These are phyloP conservation scores for Aphanocladium album DNA, from an alignment of 2,329 filamentous ascomycete species.

Conservation along the genomic window DNA sequence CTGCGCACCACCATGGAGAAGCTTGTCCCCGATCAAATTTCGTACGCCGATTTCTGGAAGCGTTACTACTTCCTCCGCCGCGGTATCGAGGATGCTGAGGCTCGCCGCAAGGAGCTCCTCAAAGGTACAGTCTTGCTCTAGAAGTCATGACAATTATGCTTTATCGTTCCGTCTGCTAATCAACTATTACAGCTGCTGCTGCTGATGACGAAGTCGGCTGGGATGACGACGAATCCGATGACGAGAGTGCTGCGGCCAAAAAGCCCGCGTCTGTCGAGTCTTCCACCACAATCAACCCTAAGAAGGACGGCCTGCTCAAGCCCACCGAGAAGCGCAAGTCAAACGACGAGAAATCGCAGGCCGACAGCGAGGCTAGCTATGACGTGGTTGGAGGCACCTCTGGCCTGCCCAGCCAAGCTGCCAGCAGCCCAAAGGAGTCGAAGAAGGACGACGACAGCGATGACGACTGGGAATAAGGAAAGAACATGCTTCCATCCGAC, in stretches of 20 bases:
- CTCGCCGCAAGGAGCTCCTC: constrained; percentile 78
- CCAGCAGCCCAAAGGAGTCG: constrained; percentile 57
- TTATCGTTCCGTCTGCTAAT: constrained; percentile 14
- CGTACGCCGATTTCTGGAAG: constrained; percentile 87
- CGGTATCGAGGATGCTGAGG: constrained; percentile 89
- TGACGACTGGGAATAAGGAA: constrained; percentile 67
- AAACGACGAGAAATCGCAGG: constrained; percentile 83
- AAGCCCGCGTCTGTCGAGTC: constrained; percentile 49
- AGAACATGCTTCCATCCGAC: not conserved
- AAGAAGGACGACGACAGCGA: constrained; percentile 59
- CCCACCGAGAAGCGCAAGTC: constrained; percentile 64
- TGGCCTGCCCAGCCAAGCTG: constrained; percentile 71
- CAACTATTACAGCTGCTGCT: constrained; percentile 50
- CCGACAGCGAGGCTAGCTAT: constrained; percentile 93
- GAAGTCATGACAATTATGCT: not conserved
- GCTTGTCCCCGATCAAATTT: constrained; percentile 86
- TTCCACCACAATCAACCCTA: constrained; percentile 56
- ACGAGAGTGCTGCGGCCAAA: constrained; percentile 30
- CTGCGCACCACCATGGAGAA: constrained; percentile 88
- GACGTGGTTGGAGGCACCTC: constrained; percentile 81
- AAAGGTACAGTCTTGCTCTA: constrained; percentile 60
- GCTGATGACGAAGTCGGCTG: constrained; percentile 67
- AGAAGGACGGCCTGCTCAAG: constrained; percentile 47
- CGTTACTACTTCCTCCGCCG: constrained; percentile 93
- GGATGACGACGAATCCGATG: constrained; percentile 66